Conservation (phyloP, 1,284 basidiomycete species). For the Wolfiporia cocos region DNA sequence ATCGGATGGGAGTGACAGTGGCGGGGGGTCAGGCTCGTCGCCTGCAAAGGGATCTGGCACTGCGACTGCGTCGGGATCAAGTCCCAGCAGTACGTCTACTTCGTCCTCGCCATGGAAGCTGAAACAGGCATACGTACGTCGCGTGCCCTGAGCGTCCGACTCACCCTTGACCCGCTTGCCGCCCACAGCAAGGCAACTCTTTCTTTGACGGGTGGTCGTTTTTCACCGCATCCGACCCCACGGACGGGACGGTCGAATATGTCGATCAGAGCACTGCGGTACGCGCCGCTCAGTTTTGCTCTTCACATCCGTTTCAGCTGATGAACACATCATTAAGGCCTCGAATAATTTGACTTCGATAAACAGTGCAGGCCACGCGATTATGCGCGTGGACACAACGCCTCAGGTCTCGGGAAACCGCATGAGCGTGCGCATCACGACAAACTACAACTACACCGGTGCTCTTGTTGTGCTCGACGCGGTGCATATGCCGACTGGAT, state of each 20-base stretch:
- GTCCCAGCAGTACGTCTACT: constrained; percentile 8
- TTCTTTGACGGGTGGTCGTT: constrained; percentile 86
- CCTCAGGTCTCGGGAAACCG: constrained; percentile 58
- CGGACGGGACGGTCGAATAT: constrained; percentile 66
- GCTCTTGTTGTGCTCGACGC: constrained; percentile 79
- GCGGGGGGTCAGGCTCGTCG: constrained; percentile 9
- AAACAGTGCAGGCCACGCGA: constrained; percentile 63
- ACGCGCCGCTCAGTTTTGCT: constrained; percentile 21
- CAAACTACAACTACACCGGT: constrained; percentile 54
- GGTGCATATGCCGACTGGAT: constrained; percentile 85
- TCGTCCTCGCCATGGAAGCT: constrained; percentile 25
- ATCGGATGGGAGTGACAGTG: constrained; percentile 9
- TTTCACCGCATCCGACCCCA: constrained; percentile 70
- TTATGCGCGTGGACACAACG: constrained; percentile 86
- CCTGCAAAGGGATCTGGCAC: constrained; percentile 14
- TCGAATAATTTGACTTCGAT: constrained; percentile 47
- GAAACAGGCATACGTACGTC: constrained; percentile 21
- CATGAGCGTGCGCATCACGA: constrained; percentile 73
- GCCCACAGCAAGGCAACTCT: constrained; percentile 44
- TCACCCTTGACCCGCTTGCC: constrained; percentile 1
- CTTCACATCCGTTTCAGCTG: background rate
- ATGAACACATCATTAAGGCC: constrained; percentile 33
- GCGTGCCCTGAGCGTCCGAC: background rate
- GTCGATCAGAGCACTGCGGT: constrained; percentile 53
- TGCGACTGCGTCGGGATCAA: constrained; percentile 12